These are phyloP conservation scores for Aleurites moluccanus DNA, from an alignment of 441 rosid genomes.

Conservation along the genomic window DNA sequence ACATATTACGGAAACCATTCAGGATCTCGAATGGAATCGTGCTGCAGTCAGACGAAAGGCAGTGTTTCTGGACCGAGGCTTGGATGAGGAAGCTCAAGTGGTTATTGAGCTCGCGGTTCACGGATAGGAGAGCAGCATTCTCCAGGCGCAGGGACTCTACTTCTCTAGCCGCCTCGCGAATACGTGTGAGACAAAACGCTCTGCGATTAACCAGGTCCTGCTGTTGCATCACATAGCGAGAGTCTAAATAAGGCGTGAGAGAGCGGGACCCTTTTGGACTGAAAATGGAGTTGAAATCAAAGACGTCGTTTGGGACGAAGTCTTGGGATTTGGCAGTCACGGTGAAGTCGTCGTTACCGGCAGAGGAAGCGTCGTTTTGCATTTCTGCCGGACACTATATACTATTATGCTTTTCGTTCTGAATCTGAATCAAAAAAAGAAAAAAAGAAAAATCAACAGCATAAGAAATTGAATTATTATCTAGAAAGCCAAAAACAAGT, in stretches of 20 bases:
- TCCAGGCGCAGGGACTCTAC: constrained; percentile 48
- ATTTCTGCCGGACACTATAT: constrained; percentile 20
- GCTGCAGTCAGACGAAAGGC: constrained; percentile 19
- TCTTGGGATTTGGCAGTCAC: background rate
- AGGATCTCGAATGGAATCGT: constrained; percentile 30
- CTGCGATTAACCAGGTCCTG: constrained; percentile 54
- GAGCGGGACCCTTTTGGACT: constrained; percentile 5
- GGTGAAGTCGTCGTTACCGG: constrained; percentile 13
- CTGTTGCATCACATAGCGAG: constrained; percentile 39
- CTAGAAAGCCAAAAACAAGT: background rate
- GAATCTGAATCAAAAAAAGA: background rate
- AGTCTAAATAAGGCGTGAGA: constrained; percentile 12
- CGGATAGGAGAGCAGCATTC: constrained; percentile 43
- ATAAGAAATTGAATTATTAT: background rate
- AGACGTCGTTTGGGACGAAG: constrained; percentile 16
- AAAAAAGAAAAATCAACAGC: background rate
- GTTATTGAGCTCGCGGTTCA: constrained; percentile 50
- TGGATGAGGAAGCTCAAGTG: constrained; percentile 39
- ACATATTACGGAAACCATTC: constrained; percentile 28
- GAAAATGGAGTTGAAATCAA: constrained; percentile 17
- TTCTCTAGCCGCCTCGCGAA: constrained; percentile 46
- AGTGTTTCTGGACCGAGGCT: constrained; percentile 35
- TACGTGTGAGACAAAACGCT: constrained; percentile 47
- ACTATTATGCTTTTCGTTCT: background rate
- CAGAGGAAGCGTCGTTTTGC: constrained; percentile 30